Base-by-base conservation (phyloP, 805 yeast species). In the Spathaspora sp. region DNA sequence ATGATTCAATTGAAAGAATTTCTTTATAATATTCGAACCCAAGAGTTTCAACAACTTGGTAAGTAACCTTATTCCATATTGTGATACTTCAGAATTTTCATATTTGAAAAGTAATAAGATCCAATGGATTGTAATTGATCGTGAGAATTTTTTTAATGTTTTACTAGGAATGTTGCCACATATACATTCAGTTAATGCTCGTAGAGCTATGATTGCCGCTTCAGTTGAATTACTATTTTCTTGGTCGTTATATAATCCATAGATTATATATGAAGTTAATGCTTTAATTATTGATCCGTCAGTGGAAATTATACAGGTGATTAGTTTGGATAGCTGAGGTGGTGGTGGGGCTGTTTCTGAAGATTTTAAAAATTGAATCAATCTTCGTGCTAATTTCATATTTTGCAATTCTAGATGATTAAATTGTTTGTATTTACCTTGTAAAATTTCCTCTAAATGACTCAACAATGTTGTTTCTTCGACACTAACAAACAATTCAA, bases 91-190 rank as follows among this genome's bases (percentile, higher is more conserved):
- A 55, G 16, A 50, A 17, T 73, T 73, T 3, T 35, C 40, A 49
- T 57, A 64, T 26, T 79, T 67, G 11, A 87, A 61, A 12, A 87
- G 62, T 10, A 87, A 67, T 9, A 87, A 60, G 2, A 80, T 69
- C 87, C 92, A 85, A 60, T 85, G 86, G 5, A 85, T 74, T 1
- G 89, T 79, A 2, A 88, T 72, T 0, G 85, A 72, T 45, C 83
- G 76, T 1, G 75, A 78, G 58, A 66, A 76, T 58, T 66, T 77
- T 62, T 66, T 79, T 63, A 70, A 67, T 44, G 63, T 67, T 52
- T 71, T 73, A 5, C 71, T 60, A 0, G 75, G 62, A 0, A 72
- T 64, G 10, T 64, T 63, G 32, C 32, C 80, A 57, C 76, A 72
- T 6, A 72, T 51, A n/a, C 54, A 76, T 57, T 39, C 78, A 52